Evolutionary conservation across 2,329 filamentous ascomycete genomes (phyloP).

Genomic region (Calonectria pauciramosa): DNA sequence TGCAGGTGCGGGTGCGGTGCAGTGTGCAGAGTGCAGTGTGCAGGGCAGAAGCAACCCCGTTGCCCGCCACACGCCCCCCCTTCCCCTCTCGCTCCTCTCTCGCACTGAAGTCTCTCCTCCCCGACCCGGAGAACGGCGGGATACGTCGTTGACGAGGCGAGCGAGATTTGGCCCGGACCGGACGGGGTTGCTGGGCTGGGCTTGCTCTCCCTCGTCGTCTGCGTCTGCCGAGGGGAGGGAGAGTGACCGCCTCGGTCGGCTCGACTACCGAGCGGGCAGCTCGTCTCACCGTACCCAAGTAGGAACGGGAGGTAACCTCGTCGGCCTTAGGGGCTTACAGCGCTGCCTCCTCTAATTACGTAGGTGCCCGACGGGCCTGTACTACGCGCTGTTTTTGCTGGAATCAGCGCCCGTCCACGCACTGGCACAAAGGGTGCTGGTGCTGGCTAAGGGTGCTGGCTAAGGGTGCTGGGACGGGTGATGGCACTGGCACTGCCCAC

Average conservation of each 20-base stretch:
- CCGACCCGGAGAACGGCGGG: constrained; percentile 2
- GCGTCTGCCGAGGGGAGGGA: constrained; percentile 12
- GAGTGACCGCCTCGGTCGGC: neutral
- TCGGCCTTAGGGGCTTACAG: constrained; percentile 12
- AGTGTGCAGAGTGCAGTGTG: neutral
- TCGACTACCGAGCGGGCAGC: constrained; percentile 7
- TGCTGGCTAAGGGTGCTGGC: neutral
- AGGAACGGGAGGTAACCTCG: constrained; percentile 1
- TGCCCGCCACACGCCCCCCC: neutral
- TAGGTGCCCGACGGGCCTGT: constrained; percentile 15
- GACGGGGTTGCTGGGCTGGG: constrained; percentile 16
- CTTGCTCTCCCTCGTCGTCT: neutral
- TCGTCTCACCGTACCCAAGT: constrained; percentile 6
- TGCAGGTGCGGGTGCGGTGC: neutral
- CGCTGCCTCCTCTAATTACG: constrained; percentile 3
- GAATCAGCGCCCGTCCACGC: neutral
- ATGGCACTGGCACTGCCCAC: neutral
- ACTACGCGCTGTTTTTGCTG: constrained; percentile 13
- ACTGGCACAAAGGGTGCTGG: neutral
- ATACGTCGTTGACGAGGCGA: constrained; percentile 18
- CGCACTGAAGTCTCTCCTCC: neutral
- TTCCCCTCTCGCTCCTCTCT: neutral
- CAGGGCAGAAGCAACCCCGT: neutral
- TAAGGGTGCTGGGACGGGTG: neutral
- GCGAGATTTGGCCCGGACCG: constrained; percentile 23